These are phyloP conservation scores for Coniferiporia sulphurascens DNA, from an alignment of 1,284 basidiomycete species.

Conservation along the genomic window DNA sequence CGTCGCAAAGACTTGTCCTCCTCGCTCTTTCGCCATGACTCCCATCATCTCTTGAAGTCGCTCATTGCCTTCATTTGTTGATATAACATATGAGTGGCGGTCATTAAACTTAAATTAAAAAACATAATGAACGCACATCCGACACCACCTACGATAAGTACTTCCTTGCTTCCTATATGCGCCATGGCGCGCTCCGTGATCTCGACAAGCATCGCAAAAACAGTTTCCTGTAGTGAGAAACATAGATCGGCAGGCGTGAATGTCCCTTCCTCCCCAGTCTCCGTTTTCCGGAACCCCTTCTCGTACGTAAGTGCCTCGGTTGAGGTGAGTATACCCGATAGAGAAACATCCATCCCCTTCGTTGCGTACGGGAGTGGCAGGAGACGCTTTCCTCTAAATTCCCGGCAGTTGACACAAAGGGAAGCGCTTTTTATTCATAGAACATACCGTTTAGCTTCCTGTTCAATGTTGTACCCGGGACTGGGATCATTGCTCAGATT, in stretches of 20 bases:
- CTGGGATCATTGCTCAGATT: constrained; percentile 93
- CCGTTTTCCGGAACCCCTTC: constrained; percentile 56
- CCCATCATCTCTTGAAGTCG: constrained; percentile 98
- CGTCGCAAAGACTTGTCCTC: constrained; percentile 89
- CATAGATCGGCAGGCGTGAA: constrained; percentile 95
- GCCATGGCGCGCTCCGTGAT: constrained; percentile 99
- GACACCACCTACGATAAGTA: constrained; percentile 96
- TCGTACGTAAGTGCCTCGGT: constrained; percentile 85
- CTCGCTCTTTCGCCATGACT: constrained; percentile 90
- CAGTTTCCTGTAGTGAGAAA: constrained; percentile 95
- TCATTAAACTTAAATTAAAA: too few relatives aligned
- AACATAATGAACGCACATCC: constrained; percentile 71
- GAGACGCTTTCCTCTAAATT: constrained; percentile 64
- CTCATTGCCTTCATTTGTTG: constrained; percentile 67
- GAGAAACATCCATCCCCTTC: constrained; percentile 97
- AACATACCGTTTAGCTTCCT: constrained; percentile 83
- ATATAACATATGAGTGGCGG: too few relatives aligned
- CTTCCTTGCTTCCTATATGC: constrained; percentile 93
- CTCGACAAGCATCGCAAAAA: constrained; percentile 98
- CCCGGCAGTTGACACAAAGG: background rate
- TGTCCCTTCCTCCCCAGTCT: constrained; percentile 54
- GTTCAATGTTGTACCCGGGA: constrained; percentile 99
- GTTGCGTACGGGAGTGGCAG: constrained; percentile 91
- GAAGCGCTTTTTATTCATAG: background rate
- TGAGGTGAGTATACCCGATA: constrained; percentile 90